A percentile compares a stretch with the other conserved stretches of the same genome.
These are phyloP conservation scores for Hypoxylon perforatum DNA, from an alignment of 495 filamentous ascomycete genomes.

Conservation along the genomic window DNA sequence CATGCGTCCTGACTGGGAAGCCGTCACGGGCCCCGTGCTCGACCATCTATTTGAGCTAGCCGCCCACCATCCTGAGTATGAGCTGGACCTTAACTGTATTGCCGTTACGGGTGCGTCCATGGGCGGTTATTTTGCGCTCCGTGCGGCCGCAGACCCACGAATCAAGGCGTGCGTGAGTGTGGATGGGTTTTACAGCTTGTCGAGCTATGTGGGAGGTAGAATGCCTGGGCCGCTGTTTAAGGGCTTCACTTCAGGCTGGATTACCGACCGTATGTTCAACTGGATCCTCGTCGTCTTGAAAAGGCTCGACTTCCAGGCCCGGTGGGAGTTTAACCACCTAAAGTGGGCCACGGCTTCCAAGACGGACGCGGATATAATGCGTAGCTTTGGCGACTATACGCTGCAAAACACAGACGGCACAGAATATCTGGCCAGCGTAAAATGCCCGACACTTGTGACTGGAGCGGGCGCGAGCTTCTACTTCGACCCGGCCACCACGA, in stretches of 20 bases:
- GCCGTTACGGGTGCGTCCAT: conserved; percentile 54
- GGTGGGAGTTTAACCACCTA: too few relatives aligned
- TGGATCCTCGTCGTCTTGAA: too few relatives aligned
- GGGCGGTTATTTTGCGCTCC: conserved; percentile 58
- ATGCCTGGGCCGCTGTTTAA: too few relatives aligned
- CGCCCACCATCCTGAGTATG: conserved; percentile 37
- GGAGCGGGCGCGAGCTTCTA: conserved; percentile 20
- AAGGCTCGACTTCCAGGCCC: too few relatives aligned
- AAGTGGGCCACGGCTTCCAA: too few relatives aligned
- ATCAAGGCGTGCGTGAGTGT: conserved; percentile 58
- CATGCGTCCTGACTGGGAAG: conserved; percentile 54
- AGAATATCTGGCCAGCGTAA: conserved; percentile 38
- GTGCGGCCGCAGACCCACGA: conserved; percentile 53
- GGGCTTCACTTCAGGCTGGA: too few relatives aligned
- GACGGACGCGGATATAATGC: too few relatives aligned
- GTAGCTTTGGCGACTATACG: conserved; percentile 41
- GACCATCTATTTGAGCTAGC: conserved; percentile 41
- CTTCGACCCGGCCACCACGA: too few relatives aligned
- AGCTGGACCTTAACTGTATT: conserved; percentile 56
- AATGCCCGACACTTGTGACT: conserved; percentile 45
- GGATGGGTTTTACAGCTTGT: conserved; percentile 57
- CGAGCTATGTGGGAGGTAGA: too few relatives aligned
- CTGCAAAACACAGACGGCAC: too few relatives aligned
- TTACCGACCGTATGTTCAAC: too few relatives aligned
- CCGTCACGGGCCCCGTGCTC: conserved; percentile 45